These are phyloP conservation scores for Alternaria longipes DNA, from an alignment of 2,329 filamentous ascomycete species.

Conservation along the genomic window DNA sequence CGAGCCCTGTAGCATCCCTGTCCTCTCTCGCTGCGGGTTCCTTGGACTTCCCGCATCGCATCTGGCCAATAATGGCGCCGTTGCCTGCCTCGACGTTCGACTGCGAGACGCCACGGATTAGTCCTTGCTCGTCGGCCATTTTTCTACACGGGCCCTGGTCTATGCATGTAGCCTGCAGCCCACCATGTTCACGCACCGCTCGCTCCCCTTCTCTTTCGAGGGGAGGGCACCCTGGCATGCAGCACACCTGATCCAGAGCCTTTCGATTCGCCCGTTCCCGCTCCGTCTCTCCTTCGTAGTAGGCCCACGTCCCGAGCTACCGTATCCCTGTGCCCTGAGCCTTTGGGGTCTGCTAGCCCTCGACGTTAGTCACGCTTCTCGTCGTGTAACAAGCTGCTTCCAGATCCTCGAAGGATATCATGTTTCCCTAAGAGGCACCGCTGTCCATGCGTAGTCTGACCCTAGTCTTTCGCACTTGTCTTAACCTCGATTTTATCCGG, in stretches of 20 bases:
- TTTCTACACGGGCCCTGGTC: slow-evolving; percentile 49
- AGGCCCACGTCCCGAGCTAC: slow-evolving; percentile 54
- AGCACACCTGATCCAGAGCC: slow-evolving; percentile 49
- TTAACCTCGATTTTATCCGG: slow-evolving; percentile 54
- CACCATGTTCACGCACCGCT: slow-evolving; percentile 50
- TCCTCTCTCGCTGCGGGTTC: slow-evolving; percentile 43
- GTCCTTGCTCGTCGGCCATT: slow-evolving; percentile 53
- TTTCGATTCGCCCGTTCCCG: slow-evolving; percentile 48
- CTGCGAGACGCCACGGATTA: slow-evolving; percentile 51
- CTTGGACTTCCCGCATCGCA: slow-evolving; percentile 50
- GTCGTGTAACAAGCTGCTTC: slow-evolving; percentile 51
- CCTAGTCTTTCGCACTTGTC: slow-evolving; percentile 46
- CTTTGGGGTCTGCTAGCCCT: slow-evolving; percentile 48
- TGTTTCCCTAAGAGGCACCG: slow-evolving; percentile 48
- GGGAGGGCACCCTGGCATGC: slow-evolving; percentile 44
- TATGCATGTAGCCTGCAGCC: slow-evolving; percentile 43
- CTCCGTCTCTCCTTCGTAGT: slow-evolving; percentile 45
- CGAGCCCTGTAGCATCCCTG: slow-evolving; percentile 50
- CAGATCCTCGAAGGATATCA: slow-evolving; percentile 52
- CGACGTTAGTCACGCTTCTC: slow-evolving; percentile 51
- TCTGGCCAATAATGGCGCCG: slow-evolving; percentile 50
- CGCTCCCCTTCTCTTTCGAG: slow-evolving; percentile 45
- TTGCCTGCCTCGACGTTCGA: slow-evolving; percentile 46
- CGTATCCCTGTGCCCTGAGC: slow-evolving; percentile 49
- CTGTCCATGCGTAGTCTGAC: slow-evolving; percentile 49